Conservation (phyloP, 2,329 filamentous ascomycete genomes). For the Apiospora saccharicola region DNA sequence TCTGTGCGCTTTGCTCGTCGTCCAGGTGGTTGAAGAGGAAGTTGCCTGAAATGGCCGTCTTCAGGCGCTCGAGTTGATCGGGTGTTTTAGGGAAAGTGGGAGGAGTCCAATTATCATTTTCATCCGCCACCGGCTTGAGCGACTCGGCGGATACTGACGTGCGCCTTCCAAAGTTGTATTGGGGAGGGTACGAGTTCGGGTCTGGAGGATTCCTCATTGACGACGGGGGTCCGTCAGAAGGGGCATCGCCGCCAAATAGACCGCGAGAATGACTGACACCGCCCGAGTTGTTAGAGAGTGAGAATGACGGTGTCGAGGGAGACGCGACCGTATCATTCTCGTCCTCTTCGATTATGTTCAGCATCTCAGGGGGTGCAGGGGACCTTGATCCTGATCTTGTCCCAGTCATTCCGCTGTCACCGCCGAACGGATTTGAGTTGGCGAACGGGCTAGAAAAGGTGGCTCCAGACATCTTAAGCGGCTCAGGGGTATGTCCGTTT, state of each 20-base stretch:
- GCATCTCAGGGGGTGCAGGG: slow-evolving; percentile 52
- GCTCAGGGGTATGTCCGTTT: slow-evolving; percentile 24
- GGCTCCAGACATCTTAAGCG: slow-evolving; percentile 74
- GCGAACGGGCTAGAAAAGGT: slow-evolving; percentile 78
- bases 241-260: slow-evolving; percentile 60
- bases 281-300: slow-evolving; percentile 46
- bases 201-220: slow-evolving; percentile 58
- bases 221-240: slow-evolving; percentile 54
- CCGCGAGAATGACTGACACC: slow-evolving; percentile 59
- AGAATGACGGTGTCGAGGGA: slow-evolving; percentile 71
- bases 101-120: slow-evolving; percentile 88
- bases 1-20: slow-evolving; percentile 87
- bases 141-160: slow-evolving; percentile 98
- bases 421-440: slow-evolving; percentile 77
- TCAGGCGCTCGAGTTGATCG: slow-evolving; percentile 82
- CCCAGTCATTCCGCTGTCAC: slow-evolving; percentile 50
- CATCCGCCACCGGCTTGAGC: slow-evolving; percentile 84
- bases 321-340: slow-evolving; percentile 79
- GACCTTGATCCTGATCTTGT: slow-evolving; percentile 51
- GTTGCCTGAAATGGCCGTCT: slow-evolving; percentile 83
- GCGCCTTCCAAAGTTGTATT: slow-evolving; percentile 92
- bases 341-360: slow-evolving; percentile 78
- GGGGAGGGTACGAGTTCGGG: slow-evolving; percentile 79
- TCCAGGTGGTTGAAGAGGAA: slow-evolving; percentile 95
- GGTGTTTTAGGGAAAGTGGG: slow-evolving; percentile 83